Evolutionary conservation across 176 grass and related monocot species (phyloP).

Genomic region (Eragrostis nindensis): DNA sequence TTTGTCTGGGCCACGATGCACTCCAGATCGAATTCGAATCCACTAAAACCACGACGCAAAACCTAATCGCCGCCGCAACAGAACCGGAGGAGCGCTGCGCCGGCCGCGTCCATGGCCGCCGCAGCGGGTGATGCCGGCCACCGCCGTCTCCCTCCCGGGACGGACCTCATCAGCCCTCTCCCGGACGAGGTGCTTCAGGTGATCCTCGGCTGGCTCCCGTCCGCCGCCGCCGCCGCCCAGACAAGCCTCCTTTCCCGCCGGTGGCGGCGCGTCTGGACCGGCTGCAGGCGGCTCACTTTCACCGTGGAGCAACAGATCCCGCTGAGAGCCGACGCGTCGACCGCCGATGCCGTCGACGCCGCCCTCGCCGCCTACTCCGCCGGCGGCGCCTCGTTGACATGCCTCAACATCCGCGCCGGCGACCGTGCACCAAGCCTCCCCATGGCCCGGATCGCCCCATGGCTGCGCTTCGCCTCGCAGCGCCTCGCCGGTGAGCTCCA

Average conservation of each 20-base stretch:
- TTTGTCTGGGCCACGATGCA: too few relatives aligned
- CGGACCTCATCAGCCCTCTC: constrained; percentile 24
- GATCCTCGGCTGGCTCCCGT: constrained; percentile 8
- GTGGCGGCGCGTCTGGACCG: constrained; percentile 10
- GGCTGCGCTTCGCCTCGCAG: neutral
- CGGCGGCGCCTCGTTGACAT: neutral
- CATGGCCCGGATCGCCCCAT: neutral
- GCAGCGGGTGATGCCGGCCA: neutral
- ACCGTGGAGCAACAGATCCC: neutral
- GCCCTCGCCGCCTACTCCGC: constrained; percentile 12
- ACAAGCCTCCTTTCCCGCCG: constrained; percentile 30
- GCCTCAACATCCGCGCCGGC: neutral
- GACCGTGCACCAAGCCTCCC: neutral
- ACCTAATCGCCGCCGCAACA: neutral
- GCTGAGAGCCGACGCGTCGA: neutral
- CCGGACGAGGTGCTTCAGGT: neutral
- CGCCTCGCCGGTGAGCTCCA: too few relatives aligned
- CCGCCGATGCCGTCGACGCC: constrained; percentile 22
- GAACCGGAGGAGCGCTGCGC: neutral
- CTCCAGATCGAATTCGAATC: too few relatives aligned
- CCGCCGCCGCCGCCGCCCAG: constrained; percentile 4
- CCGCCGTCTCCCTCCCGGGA: neutral
- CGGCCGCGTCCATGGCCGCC: neutral
- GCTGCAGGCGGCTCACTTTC: constrained; percentile 13
- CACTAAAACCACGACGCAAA: neutral